Conservation (phyloP, 306 rosid genomes). For the Ormosia semicastrata region DNA sequence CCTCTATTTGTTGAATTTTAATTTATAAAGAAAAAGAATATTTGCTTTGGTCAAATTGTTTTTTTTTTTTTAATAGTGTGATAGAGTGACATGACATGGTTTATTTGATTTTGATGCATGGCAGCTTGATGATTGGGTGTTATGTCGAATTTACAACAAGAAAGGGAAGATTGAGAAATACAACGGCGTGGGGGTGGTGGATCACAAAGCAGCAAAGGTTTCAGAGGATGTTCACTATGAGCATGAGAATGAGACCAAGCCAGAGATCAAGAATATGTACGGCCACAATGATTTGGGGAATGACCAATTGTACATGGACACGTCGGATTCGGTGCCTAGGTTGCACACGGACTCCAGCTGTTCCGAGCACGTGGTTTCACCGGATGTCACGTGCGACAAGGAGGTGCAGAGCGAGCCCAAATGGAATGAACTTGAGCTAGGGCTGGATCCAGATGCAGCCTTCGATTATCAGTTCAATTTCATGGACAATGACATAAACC, state of each 20-base stretch:
- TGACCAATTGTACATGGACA: conserved; percentile 50
- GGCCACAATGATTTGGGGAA: conserved; percentile 7
- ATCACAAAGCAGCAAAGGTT: conserved; percentile 17
- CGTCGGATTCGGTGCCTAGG: conserved; percentile 66
- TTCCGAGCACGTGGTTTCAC: conserved; percentile 77
- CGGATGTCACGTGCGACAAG: conserved; percentile 69
- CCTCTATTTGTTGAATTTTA: not conserved
- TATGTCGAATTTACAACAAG: conserved; percentile 95
- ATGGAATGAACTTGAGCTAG: conserved; percentile 46
- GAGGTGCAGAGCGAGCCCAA: conserved; percentile 79
- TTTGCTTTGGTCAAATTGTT: not conserved
- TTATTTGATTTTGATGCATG: not conserved
- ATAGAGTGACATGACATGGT: not conserved
- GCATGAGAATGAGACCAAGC: conserved; percentile 64
- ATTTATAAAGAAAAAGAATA: not conserved
- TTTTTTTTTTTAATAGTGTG: not conserved
- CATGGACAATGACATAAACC: conserved; percentile 30
- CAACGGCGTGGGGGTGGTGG: not conserved
- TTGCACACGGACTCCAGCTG: conserved; percentile 65
- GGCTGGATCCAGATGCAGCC: conserved; percentile 28
- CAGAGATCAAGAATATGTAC: conserved; percentile 33
- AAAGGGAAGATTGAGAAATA: conserved; percentile 69
- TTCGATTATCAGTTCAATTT: conserved; percentile 50
- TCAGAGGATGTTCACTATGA: conserved; percentile 19
- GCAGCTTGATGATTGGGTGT: conserved; percentile 98